Evolutionary conservation across 352 stramenopile genomes (phyloP), one percentile per base, ranked within the genome.

Genomic region (Blastocystis sp.): DNA sequence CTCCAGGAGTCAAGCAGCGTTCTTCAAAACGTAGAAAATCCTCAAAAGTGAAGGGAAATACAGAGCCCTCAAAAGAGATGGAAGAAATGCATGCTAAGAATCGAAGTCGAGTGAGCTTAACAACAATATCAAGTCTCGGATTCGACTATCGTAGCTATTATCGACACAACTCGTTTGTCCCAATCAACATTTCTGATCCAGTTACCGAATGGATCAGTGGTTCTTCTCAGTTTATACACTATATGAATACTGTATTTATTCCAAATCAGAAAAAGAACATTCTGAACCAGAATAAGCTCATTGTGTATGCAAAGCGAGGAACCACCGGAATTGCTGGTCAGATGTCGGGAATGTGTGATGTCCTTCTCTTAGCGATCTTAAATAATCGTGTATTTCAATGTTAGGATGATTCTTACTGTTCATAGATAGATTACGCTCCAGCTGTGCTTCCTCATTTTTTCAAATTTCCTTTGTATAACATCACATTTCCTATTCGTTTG

Each of bases 301-400:
- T 83, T 42, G 51, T 83, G 19, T 83, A 83, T 29, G 19, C 39
- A 1, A 83, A 83, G 32, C 16, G 35, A 12, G 71, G 51, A 19
- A 66, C 43, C 16, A 66, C 51, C 12, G 71, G 71, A 65, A 65
- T 83, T 11, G 71, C 49, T 21, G 71, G 49, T 19, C 71, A 83
- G 51, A 83, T 83, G 29, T 37, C 32, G 27, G 71, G 71, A 24
- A 66, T 83, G 29, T 83, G 71, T 37, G 71, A 83, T 42, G 51
- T 59, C 4, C 54, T 83, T 42, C 42, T 83, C 1, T 27, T 65
- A 12, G 16, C 21, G 6, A 65, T 83, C 24, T 21, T 65, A n/a
- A 83, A 65, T 16, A 43, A 66, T 14, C 71, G 71, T 42, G 54
- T 51, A 12, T 83, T 83, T n/a, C 57, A 83, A 63, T 83, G 71